Base-by-base conservation (phyloP, 345 rosid species). In the Pistacia vera region DNA sequence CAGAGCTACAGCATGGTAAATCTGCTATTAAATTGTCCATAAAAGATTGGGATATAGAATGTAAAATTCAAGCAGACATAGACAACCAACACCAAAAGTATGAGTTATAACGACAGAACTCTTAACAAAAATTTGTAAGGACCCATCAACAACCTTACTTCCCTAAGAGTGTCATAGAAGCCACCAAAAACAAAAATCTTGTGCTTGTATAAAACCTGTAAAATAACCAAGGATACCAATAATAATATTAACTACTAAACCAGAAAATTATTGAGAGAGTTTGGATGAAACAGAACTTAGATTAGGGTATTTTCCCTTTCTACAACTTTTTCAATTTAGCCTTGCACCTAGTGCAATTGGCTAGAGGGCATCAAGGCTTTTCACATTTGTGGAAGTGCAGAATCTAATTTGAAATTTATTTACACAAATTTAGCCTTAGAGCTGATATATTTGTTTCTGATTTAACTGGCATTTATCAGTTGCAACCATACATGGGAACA, bases 91-190 rank as follows among this genome's bases (percentile, higher is more conserved):
- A 61, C 0, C 17, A 76, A 48, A 4, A 69, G 20, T 30, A 71
- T 30, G 54, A 73, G 71, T 44, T 0, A 71, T 33, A 75, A 36
- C 68, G 54, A 66, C 55, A 73, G 60, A 69, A 75, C 41, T 36
- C 25, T 72, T 51, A 11, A 74, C 33, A 11, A 63, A 36, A 63
- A 59, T 61, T 65, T 9, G 12, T 61, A 80, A 67, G 67, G 83
- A 77, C 68, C 51, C 14, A 57, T 78, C 66, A 85, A 83, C 93
- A 85, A 95, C 99, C 99, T 95, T 85, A 95, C 98, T 95, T 95
- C 99, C 83, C 99, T 89, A 51, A 95, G 96, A 62, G 99, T 95
- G 78, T 95, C 98, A 74, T 95, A 95, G 88, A 95, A 95, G 85
- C 99, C 99, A 72, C 99, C 99, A 77, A 95, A 95, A 79, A 92